phyloP scores from a whole-genome alignment of 2,329 filamentous ascomycete genomes.

The Teratosphaeria viscida region DNA sequence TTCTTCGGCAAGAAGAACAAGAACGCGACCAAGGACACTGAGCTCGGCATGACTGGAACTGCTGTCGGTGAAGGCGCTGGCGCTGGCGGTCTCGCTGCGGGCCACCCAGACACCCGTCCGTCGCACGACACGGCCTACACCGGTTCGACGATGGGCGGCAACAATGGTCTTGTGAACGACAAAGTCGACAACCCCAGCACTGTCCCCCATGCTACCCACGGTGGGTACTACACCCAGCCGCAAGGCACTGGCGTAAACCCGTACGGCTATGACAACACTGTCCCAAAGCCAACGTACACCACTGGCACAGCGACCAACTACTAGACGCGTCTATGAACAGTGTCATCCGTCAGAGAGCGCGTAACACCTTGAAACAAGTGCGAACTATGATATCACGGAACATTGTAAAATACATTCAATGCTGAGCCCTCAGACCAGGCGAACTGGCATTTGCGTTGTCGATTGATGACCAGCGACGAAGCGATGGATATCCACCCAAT shows the following conservation, averaged over 20 bases:
- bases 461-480: neutral
- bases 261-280: slow-evolving; percentile 29
- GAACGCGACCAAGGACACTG: slow-evolving; percentile 30
- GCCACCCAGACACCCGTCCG: slow-evolving; percentile 30
- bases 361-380: neutral
- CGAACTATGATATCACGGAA: neutral
- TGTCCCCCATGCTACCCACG: slow-evolving; percentile 14
- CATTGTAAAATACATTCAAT: neutral
- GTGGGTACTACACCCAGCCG: slow-evolving; percentile 38
- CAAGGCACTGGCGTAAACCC: slow-evolving; percentile 29
- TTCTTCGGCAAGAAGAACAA: slow-evolving; percentile 25
- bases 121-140: slow-evolving; percentile 42
- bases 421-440: neutral
- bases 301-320: slow-evolving; percentile 22
- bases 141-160: slow-evolving; percentile 35
- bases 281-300: slow-evolving; percentile 5
- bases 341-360: neutral
- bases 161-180: slow-evolving; percentile 19
- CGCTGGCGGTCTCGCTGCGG: slow-evolving; percentile 19
- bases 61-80: slow-evolving; percentile 20
- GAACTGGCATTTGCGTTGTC: neutral
- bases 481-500: neutral
- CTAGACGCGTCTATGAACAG: slow-evolving; percentile 6
- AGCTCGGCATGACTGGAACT: slow-evolving; percentile 30
- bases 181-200: slow-evolving; percentile 13